Evolutionary conservation across 305 asterid species (phyloP).

Genomic region (Fraxinus nigra): DNA sequence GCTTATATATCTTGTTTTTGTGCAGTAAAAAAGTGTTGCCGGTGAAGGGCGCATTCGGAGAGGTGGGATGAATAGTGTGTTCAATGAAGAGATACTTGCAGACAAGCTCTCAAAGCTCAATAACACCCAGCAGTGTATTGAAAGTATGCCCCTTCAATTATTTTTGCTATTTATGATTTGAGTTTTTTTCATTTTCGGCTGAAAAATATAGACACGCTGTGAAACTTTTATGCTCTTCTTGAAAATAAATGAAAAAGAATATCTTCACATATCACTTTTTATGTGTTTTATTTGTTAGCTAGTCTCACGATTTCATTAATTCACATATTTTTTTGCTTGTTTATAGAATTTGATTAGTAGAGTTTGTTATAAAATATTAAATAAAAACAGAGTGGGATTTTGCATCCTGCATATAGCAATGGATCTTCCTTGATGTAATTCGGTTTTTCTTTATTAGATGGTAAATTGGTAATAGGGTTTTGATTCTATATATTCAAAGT

Average conservation of each 20-base stretch:
- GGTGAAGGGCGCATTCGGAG: slow-evolving; percentile 27
- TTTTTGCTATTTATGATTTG: neutral
- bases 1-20: slow-evolving; percentile 10
- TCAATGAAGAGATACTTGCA: slow-evolving; percentile 67
- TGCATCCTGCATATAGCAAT: neutral
- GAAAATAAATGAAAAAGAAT: neutral
- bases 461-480: neutral
- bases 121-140: slow-evolving; percentile 89
- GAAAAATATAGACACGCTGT: neutral
- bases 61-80: slow-evolving; percentile 71
- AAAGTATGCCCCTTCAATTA: slow-evolving; percentile 56
- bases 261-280: neutral
- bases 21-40: slow-evolving; percentile 24
- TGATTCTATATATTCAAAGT: no score
- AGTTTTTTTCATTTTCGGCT: neutral
- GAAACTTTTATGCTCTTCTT: neutral
- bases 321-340: neutral
- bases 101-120: slow-evolving; percentile 93
- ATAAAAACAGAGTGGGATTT: neutral
- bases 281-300: neutral
- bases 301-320: neutral
- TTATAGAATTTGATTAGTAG: neutral
- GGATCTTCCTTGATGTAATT: neutral
- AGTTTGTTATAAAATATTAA: neutral
- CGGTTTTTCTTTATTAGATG: neutral